Evolutionary conservation across 2,329 filamentous ascomycete species (phyloP).

Genomic region (Acephala macrosclerotiorum): DNA sequence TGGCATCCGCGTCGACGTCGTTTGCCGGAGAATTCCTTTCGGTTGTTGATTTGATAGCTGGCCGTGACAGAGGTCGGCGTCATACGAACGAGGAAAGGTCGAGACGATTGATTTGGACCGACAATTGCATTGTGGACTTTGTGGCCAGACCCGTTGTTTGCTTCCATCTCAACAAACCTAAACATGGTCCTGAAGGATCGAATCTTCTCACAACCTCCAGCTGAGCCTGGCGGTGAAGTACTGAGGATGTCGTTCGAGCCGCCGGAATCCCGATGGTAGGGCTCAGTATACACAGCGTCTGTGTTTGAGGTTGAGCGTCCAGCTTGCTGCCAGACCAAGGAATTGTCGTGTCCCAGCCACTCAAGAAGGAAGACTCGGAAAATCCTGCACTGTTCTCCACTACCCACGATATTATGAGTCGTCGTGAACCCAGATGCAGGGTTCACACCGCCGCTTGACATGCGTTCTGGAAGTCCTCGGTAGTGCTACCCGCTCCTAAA

Average conservation of each 20-base stretch:
- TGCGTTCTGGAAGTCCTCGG: constrained; percentile 20
- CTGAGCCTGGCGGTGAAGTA: constrained; percentile 30
- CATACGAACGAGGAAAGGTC: constrained; percentile 22
- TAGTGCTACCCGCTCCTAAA: constrained; percentile 6
- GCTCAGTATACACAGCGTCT: background rate
- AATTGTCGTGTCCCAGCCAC: constrained; percentile 32
- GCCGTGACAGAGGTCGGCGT: constrained; percentile 25
- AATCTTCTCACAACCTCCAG: constrained; percentile 16
- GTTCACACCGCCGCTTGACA: constrained; percentile 33
- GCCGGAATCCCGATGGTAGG: constrained; percentile 5
- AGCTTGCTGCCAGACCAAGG: constrained; percentile 10
- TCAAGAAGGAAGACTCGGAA: constrained; percentile 26
- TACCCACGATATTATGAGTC: constrained; percentile 20
- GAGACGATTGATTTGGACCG: constrained; percentile 24
- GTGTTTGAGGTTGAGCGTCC: constrained; percentile 18
- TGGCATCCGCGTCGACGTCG: constrained; percentile 12
- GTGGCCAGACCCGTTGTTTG: constrained; percentile 22
- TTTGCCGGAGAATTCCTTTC: constrained; percentile 18
- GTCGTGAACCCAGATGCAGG: constrained; percentile 26
- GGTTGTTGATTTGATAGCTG: constrained; percentile 13
- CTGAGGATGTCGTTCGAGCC: constrained; percentile 13
- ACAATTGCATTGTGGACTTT: constrained; percentile 3
- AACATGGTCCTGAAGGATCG: constrained; percentile 5
- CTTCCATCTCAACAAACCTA: constrained; percentile 15
- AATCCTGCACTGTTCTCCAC: constrained; percentile 25